Evolutionary conservation across 129 eudicot species (phyloP), one percentile per base, ranked within the genome.

Genomic region (Ambrosia trifida): DNA sequence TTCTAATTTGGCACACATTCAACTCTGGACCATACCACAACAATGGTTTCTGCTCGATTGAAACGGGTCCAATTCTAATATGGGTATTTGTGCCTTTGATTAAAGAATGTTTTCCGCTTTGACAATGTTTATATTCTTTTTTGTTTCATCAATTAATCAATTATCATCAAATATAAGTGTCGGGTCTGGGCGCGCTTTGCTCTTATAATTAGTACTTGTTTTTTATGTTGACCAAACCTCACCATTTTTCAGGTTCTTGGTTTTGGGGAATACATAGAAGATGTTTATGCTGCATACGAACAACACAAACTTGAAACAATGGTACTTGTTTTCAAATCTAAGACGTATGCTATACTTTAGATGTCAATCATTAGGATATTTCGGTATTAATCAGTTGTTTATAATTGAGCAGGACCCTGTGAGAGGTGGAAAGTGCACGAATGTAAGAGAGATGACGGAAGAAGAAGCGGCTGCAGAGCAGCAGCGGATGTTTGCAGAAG

Each of bases 401-500:
- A 7, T 36, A 43, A 46, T 36, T 11, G 45, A 72, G 62, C 87
- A 91, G 91, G 98, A 91, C 62, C 82, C 91, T 3, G 81, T 86
- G 44, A 85, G 88, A 76, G 78, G 86, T 52, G 96, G 89, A 40
- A 89, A 81, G 65, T 81, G 86, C 87, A 79, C 83, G 66, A 85
- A 60, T 38, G 93, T 69, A 75, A 91, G 94, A 4, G 98, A 83
- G 76, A 88, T 91, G 98, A 86, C 96, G 9, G 98, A 91, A 79
- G 96, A 91, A 79, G 91, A 91, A 83, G 98, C 98, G 28, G 73
- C 84, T 36, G 98, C 98, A 0, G 98, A 86, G 74, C 98, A 91
- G 72, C 98, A 88, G 82, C 84, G 96, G 79, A 91, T 88, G 98
- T 91, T 91, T 83, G 97, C 94, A 0, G 97, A 91, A 84, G 97